Base-by-base conservation (phyloP, 2,329 filamentous ascomycete genomes). In the Pestalotiopsis fici region DNA sequence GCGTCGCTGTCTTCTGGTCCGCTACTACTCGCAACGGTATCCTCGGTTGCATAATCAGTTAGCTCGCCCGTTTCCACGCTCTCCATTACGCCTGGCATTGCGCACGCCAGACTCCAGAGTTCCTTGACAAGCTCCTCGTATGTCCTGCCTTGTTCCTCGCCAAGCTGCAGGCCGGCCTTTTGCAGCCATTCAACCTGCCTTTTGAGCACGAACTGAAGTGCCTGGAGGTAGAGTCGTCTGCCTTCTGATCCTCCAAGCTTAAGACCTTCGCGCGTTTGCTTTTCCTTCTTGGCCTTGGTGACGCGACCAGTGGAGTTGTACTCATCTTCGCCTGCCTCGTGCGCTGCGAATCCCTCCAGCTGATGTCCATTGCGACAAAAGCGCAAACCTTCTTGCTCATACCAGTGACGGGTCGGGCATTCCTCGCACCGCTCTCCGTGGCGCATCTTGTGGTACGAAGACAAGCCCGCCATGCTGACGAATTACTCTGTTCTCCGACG, bases 331-430 rank as follows among this genome's bases (percentile, higher is more conserved):
- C 86, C 86, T 25, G 82, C 76, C 64, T 87, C 86, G 68, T 85
- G 87, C 69, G 86, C 83, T n/a, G 88, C 77, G 72, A 86, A 88
- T 2, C 85, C 86, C 81, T 93, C 90, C 72, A 95, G 90, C 72
- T 91, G 88, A 82, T 97, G 94, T 37, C 93, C 93, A 71, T 93
- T 90, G 70, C 91, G 86, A 79, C 94, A 97, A 78, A 93, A 97
- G 69, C 90, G 88, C 67, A 91, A 87, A 3, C 93, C 93, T 78
- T 92, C 92, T 71, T 94, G 90, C 37, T 90, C 83, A 75, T 93
- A 92, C 81, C 91, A 94, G 69, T 87, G 87, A 55, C 85, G 86
- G 64, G 92, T 91, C 68, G 91, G 90, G 76, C 94, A 97, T 74
- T 88, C 85, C 43, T 87, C 83, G 71, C 87, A 89, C 59, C 83